Percentiles rank a stretch among this genome's conserved stretches.
phyloP scores from a whole-genome alignment of 495 filamentous ascomycete species.

The Trichocladium antarcticum region DNA sequence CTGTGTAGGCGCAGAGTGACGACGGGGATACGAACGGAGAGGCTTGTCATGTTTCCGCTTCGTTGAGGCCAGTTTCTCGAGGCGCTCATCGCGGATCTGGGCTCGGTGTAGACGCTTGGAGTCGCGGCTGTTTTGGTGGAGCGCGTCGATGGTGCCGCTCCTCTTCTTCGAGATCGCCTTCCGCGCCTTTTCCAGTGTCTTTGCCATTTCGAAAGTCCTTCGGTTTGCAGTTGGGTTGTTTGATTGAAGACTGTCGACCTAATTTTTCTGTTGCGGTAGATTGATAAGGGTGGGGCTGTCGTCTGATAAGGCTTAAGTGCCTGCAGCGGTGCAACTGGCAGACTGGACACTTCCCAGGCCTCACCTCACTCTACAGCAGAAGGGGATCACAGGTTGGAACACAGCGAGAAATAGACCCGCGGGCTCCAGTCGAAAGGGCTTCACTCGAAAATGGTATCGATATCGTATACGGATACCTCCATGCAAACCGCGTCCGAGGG shows the following conservation, averaged over 20 bases:
- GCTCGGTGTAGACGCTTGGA: constrained; percentile 63
- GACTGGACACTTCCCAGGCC: too few relatives aligned
- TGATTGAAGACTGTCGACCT: background rate
- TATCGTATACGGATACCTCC: too few relatives aligned
- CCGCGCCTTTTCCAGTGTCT: constrained; percentile 62
- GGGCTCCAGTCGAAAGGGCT: too few relatives aligned
- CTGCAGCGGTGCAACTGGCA: too few relatives aligned
- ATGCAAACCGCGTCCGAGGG: too few relatives aligned
- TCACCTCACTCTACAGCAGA: too few relatives aligned
- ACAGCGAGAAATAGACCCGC: too few relatives aligned
- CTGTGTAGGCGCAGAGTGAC: background rate
- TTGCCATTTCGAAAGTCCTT: constrained; percentile 49
- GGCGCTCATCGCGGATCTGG: constrained; percentile 60
- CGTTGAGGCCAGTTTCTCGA: constrained; percentile 51
- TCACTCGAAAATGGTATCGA: too few relatives aligned
- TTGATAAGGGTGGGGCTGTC: background rate
- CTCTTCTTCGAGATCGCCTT: constrained; percentile 78
- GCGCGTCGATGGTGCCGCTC: constrained; percentile 49
- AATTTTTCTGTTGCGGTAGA: constrained; percentile 4
- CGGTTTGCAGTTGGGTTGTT: background rate
- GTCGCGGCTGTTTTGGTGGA: constrained; percentile 79
- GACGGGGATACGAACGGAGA: constrained; percentile 42
- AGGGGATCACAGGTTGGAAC: too few relatives aligned
- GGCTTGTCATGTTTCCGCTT: constrained; percentile 57
- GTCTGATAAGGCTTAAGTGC: constrained; percentile 3